Conservation (phyloP, 1,139 yeast genomes). For the Geotrichum cucujoidarum region DNA sequence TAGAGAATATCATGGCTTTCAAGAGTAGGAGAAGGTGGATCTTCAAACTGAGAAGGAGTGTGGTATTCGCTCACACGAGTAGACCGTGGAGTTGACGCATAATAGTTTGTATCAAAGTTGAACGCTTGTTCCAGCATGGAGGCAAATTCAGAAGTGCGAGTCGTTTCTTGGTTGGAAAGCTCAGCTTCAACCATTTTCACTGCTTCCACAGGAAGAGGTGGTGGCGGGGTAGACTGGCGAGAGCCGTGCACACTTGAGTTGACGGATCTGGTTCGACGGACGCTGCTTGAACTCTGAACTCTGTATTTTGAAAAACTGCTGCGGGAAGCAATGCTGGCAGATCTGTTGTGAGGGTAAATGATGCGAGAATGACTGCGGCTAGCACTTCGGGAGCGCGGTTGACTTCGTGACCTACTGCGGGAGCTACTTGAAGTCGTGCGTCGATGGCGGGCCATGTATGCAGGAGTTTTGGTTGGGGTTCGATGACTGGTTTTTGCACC, state of each 20-base stretch:
- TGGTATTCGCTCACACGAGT: background rate
- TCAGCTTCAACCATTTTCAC: slow-evolving; percentile 11
- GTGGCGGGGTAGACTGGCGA: slow-evolving; percentile 12
- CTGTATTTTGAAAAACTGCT: slow-evolving; percentile 1
- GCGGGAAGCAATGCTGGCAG: slow-evolving; percentile 1
- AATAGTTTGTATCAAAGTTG: slow-evolving; percentile 7
- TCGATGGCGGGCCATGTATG: slow-evolving; percentile 3
- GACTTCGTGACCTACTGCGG: slow-evolving; percentile 7
- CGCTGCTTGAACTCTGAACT: background rate
- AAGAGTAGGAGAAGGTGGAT: slow-evolving; percentile 4
- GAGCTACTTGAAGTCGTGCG: slow-evolving; percentile 1
- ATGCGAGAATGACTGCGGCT: slow-evolving; percentile 11
- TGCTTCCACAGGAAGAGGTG: slow-evolving; percentile 16
- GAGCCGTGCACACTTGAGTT: slow-evolving; percentile 1
- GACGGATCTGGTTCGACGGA: slow-evolving; percentile 1
- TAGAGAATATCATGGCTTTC: slow-evolving; percentile 5
- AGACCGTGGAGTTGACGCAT: background rate
- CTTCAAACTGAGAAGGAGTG: slow-evolving; percentile 7
- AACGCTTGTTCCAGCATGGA: slow-evolving; percentile 19
- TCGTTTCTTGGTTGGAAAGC: slow-evolving; percentile 3
- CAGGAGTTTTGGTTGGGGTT: slow-evolving; percentile 2
- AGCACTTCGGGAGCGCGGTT: slow-evolving; percentile 5
- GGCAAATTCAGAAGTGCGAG: slow-evolving; percentile 17
- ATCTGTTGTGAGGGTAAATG: background rate
- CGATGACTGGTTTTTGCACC: background rate